Conservation (phyloP, 139 green algal genomes). For the Zygnema circumcarinatum region DNA sequence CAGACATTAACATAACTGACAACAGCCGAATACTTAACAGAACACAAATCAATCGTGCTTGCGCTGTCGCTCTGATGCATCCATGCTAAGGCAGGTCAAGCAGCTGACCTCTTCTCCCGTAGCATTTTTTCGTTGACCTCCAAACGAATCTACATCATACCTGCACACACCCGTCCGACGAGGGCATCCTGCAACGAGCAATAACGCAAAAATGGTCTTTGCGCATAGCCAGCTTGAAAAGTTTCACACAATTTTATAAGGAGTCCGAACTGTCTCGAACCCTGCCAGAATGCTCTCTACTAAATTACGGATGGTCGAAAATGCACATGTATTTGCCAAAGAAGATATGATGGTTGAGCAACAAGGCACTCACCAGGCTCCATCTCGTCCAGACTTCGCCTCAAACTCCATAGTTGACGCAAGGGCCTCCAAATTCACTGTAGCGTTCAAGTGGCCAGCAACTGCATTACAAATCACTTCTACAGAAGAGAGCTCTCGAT, state of each 20-base stretch:
- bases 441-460: neutral
- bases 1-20: neutral
- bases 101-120: constrained; percentile 21
- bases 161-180: neutral
- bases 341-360: neutral
- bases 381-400: constrained; percentile 42
- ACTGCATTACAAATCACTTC: neutral
- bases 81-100: no score
- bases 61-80: no score
- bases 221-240: no score
- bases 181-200: neutral
- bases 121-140: constrained; percentile 14
- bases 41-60: neutral
- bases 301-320: neutral
- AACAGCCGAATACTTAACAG: constrained; percentile 1
- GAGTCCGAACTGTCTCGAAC: no score
- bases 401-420: constrained; percentile 45
- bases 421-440: constrained; percentile 10
- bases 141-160: constrained; percentile 32
- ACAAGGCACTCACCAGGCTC: constrained; percentile 41
- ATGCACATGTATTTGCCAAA: neutral
- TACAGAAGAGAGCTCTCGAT: no score
- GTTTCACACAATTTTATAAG: no score
- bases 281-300: neutral
- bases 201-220: constrained; percentile 3